Conservation (phyloP, 2,329 filamentous ascomycete species). For the Cadophora sp. region DNA sequence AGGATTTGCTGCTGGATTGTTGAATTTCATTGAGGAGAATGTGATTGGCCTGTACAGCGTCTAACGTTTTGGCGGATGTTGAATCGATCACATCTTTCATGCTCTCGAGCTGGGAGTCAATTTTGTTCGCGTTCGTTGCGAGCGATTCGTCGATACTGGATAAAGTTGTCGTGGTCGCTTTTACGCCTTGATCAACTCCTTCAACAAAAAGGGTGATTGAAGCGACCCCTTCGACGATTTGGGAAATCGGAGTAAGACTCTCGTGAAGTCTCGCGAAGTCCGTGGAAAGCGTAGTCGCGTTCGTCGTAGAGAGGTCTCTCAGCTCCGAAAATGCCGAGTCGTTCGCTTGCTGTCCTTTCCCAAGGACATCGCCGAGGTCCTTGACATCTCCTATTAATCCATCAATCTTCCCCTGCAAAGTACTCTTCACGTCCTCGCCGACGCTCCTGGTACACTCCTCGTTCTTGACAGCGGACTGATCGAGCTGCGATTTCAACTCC, state of each 20-base stretch:
- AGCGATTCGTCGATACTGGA: background rate
- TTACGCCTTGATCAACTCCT: background rate
- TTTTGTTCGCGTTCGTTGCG: background rate
- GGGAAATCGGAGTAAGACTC: constrained; percentile 8
- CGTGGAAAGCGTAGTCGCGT: background rate
- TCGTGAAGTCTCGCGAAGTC: background rate
- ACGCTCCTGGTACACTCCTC: constrained; percentile 8
- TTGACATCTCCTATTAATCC: background rate
- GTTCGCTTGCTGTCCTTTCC: background rate
- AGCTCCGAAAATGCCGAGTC: background rate
- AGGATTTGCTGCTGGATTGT: background rate
- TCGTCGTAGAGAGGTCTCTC: background rate
- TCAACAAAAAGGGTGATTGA: background rate
- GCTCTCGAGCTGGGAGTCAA: background rate
- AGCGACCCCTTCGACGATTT: constrained; percentile 4
- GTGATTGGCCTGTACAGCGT: constrained; percentile 1
- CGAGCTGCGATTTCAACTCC: constrained; percentile 25
- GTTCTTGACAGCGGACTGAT: constrained; percentile 17
- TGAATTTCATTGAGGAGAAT: background rate
- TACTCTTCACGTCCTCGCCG: constrained; percentile 18
- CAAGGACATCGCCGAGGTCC: background rate
- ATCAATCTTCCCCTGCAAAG: constrained; percentile 12
- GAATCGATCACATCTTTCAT: background rate
- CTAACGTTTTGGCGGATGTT: no score
- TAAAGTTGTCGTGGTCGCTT: background rate